A percentile compares a stretch with the other conserved stretches of the same genome.
Evolutionary conservation across 345 rosid genomes (phyloP).

Genomic region (Hibiscus mutabilis): DNA sequence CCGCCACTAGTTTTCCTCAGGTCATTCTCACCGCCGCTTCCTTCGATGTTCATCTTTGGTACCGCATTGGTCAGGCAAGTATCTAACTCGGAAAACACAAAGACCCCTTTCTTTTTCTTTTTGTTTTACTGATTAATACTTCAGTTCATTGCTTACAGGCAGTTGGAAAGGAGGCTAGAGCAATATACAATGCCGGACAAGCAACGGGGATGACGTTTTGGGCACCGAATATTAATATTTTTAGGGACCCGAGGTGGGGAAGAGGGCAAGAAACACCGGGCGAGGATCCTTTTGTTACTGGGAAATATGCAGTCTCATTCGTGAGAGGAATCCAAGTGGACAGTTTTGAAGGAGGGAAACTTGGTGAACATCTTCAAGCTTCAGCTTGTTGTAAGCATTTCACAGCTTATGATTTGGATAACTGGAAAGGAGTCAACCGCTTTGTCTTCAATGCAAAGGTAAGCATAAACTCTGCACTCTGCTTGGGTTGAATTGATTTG

Average conservation of each 20-base stretch:
- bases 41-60: constrained; percentile 63
- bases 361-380: constrained; percentile 41
- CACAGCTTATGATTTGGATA: constrained; percentile 87
- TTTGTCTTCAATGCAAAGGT: constrained; percentile 35
- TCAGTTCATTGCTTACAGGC: constrained; percentile 22
- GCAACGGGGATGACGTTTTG: constrained; percentile 69
- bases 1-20: constrained; percentile 88
- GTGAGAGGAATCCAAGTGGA: constrained; percentile 81
- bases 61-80: constrained; percentile 73
- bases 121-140: neutral
- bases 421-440: constrained; percentile 71
- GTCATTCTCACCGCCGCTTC: constrained; percentile 82
- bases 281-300: constrained; percentile 65
- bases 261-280: constrained; percentile 74
- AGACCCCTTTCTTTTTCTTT: neutral
- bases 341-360: constrained; percentile 34
- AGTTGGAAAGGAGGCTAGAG: constrained; percentile 64
- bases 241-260: constrained; percentile 88
- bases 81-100: neutral
- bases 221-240: constrained; percentile 81
- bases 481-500: neutral
- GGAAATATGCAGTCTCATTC: constrained; percentile 55
- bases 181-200: constrained; percentile 60
- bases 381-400: constrained; percentile 91
- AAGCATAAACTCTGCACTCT: neutral